Evolutionary conservation across 305 asterid genomes (phyloP).

Genomic region (Fraxinus paxiana): DNA sequence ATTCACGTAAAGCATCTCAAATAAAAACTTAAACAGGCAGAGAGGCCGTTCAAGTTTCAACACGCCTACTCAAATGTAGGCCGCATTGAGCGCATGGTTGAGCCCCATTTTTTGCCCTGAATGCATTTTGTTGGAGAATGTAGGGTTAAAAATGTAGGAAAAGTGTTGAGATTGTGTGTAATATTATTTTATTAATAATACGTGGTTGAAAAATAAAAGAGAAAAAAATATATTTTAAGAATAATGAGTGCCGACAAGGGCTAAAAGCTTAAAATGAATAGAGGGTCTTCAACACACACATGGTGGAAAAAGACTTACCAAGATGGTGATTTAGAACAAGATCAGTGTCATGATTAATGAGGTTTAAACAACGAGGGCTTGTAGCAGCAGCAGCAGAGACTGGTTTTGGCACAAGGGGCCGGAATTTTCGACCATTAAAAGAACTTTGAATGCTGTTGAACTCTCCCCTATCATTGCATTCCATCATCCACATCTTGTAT

Average conservation of each 20-base stretch:
- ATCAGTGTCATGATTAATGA: conserved; percentile 35
- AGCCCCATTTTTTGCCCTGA: too few species aligned
- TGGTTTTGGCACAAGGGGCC: conserved; percentile 59
- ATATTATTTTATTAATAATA: too few species aligned
- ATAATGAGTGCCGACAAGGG: too few species aligned
- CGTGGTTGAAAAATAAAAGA: too few species aligned
- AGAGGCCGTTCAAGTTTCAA: too few species aligned
- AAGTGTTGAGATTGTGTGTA: too few species aligned
- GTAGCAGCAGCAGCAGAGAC: conserved; percentile 24
- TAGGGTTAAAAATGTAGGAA: too few species aligned
- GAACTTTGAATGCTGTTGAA: conserved; percentile 49
- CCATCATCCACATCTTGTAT: conserved; percentile 87
- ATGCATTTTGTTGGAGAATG: too few species aligned
- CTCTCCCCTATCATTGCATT: conserved; percentile 62
- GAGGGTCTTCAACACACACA: neutral
- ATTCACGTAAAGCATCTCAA: neutral
- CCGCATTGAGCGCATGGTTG: too few species aligned
- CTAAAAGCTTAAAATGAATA: neutral
- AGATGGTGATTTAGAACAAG: conserved; percentile 58
- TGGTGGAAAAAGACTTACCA: conserved; percentile 3
- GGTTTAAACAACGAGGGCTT: conserved; percentile 15
- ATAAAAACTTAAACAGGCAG: neutral
- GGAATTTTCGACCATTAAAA: conserved; percentile 47
- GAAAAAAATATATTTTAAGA: too few species aligned
- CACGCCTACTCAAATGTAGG: too few species aligned